Evolutionary conservation across 345 rosid genomes (phyloP).

Genomic region (Populus euphratica): DNA sequence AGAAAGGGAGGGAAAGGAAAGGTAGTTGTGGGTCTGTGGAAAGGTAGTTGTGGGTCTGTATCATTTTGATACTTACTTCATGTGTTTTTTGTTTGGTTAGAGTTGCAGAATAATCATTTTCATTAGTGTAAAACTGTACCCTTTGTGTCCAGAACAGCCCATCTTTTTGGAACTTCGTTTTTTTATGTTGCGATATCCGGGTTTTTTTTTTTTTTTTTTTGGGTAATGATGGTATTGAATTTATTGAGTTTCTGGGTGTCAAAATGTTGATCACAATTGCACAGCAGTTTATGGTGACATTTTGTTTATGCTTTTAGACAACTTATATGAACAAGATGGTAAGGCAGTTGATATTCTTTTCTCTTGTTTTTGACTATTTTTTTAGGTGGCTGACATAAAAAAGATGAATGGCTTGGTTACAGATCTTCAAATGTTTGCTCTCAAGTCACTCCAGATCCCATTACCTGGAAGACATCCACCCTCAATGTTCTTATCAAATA

Average conservation of each 20-base stretch:
- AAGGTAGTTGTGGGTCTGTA: background rate
- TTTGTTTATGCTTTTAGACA: background rate
- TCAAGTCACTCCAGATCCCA: conserved; percentile 28
- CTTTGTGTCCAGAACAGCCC: background rate
- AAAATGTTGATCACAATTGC: background rate
- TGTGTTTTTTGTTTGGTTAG: background rate
- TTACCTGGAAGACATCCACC: conserved; percentile 32
- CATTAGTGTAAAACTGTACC: background rate
- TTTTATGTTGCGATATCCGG: background rate
- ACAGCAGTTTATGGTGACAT: background rate
- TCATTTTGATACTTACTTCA: background rate
- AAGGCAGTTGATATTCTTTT: background rate
- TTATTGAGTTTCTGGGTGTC: background rate
- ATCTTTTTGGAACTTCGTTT: background rate
- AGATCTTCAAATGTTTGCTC: conserved; percentile 38
- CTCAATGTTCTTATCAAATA: conserved; percentile 16
- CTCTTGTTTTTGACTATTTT: background rate
- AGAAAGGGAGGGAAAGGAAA: background rate
- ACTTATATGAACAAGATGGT: background rate
- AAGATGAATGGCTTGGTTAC: conserved; percentile 29
- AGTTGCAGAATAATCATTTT: background rate
- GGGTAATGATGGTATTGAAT: too few relatives aligned
- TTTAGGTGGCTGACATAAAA: conserved; percentile 29
- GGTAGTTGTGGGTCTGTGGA: background rate
- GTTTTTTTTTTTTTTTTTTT: too few relatives aligned